These are phyloP conservation scores for Sphaerulina populicola DNA, from an alignment of 2,329 filamentous ascomycete genomes.

Conservation along the genomic window DNA sequence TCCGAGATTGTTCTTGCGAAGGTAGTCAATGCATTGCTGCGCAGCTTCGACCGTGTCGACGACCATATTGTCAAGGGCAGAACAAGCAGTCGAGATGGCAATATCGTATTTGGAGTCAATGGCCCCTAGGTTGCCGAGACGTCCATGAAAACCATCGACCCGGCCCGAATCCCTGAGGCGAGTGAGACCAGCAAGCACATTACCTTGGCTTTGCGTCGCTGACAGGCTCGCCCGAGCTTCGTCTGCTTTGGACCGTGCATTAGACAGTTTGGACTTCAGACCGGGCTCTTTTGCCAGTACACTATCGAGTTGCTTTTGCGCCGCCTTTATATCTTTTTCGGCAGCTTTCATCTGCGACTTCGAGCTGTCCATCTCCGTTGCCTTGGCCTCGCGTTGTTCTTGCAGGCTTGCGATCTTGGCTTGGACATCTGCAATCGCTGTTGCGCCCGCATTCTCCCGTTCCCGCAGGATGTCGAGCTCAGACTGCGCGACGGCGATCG, in stretches of 20 bases:
- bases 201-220: constrained; percentile 78
- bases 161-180: constrained; percentile 90
- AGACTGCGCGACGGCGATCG: constrained; percentile 88
- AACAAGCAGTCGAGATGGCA: constrained; percentile 94
- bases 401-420: constrained; percentile 68
- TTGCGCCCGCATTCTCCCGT: constrained; percentile 76
- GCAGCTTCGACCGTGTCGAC: constrained; percentile 93
- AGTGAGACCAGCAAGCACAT: constrained; percentile 80
- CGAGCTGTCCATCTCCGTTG: constrained; percentile 65
- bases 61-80: constrained; percentile 87
- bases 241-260: constrained; percentile 86
- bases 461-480: constrained; percentile 87
- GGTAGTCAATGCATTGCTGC: constrained; percentile 95
- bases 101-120: constrained; percentile 94
- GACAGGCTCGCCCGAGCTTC: constrained; percentile 87
- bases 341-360: constrained; percentile 63
- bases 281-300: constrained; percentile 71
- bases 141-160: constrained; percentile 93
- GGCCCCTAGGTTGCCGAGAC: constrained; percentile 84
- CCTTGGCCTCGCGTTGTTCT: constrained; percentile 61
- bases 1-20: constrained; percentile 93
- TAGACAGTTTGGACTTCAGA: constrained; percentile 75
- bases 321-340: constrained; percentile 63
- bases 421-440: constrained; percentile 74
- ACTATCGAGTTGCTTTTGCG: constrained; percentile 64